Evolutionary conservation across 805 yeast species (phyloP).

Genomic region (Lipomyces yamadae): DNA sequence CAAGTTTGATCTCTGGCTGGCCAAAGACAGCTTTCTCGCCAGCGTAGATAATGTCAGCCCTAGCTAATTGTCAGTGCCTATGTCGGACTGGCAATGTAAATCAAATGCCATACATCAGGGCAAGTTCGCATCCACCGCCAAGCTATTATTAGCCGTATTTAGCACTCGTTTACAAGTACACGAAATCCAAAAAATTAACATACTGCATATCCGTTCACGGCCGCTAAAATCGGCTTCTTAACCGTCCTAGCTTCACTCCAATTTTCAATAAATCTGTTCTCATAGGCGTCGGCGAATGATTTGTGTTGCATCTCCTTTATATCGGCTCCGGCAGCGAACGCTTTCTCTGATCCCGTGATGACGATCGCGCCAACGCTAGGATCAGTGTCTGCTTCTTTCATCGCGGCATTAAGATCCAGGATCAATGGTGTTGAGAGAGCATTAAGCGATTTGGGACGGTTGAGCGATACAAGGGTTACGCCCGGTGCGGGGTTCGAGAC

Average conservation of each 20-base stretch:
- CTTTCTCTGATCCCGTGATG: constrained; percentile 53
- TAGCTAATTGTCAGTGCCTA: constrained; percentile 6
- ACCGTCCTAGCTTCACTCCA: constrained; percentile 50
- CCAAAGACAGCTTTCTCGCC: constrained; percentile 57
- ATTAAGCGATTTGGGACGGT: constrained; percentile 55
- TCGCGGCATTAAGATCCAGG: constrained; percentile 49
- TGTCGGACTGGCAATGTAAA: not conserved
- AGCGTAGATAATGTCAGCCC: constrained; percentile 56
- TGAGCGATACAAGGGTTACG: constrained; percentile 49
- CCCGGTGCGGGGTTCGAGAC: constrained; percentile 50
- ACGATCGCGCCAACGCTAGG: constrained; percentile 53
- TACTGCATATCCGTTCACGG: constrained; percentile 58
- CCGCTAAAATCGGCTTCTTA: constrained; percentile 58
- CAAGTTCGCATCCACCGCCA: constrained; percentile 63
- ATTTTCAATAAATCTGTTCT: constrained; percentile 47
- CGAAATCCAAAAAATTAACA: constrained; percentile 3
- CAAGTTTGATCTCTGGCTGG: constrained; percentile 60
- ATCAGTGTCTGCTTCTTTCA: constrained; percentile 48
- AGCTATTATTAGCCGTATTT: constrained; percentile 37
- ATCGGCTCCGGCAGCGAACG: constrained; percentile 63
- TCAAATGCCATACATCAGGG: constrained; percentile 49
- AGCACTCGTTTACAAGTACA: not conserved
- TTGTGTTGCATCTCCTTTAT: constrained; percentile 56
- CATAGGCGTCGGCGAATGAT: constrained; percentile 48
- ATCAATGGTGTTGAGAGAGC: constrained; percentile 50